Percentiles rank a stretch among this genome's conserved stretches.
phyloP scores from a whole-genome alignment of 768 basidiomycete species.

The Dioszegia crocea region DNA sequence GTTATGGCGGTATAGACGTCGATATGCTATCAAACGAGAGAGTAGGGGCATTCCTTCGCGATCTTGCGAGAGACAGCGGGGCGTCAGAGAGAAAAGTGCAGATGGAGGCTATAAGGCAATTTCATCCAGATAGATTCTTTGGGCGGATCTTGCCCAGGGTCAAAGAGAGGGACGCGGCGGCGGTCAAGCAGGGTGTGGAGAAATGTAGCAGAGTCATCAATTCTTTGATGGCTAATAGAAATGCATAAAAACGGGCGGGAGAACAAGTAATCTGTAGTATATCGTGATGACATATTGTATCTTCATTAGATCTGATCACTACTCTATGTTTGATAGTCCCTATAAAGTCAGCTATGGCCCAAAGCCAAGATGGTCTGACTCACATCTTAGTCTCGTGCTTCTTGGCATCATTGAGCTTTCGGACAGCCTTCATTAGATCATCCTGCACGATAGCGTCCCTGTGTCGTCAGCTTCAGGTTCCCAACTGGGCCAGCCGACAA shows the following conservation, averaged over 20 bases:
- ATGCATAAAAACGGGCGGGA: no score
- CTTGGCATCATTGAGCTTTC: conserved; percentile 94
- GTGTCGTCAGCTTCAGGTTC: conserved; percentile 2
- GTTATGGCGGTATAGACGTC: conserved; percentile 3
- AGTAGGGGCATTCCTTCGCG: conserved; percentile 33
- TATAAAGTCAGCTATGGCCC: conserved; percentile 2
- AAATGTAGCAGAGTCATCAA: conserved; percentile 43
- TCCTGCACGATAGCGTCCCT: conserved; percentile 91
- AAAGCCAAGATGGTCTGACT: conserved; percentile 8
- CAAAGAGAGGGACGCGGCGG: conserved; percentile 32
- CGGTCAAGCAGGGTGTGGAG: conserved; percentile 48
- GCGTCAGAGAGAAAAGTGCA: conserved; percentile 55
- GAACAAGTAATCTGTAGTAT: not conserved
- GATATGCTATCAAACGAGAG: conserved; percentile 20
- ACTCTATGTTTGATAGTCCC: conserved; percentile 27
- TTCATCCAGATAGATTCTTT: conserved; percentile 51
- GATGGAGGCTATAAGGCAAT: conserved; percentile 57
- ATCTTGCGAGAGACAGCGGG: conserved; percentile 15
- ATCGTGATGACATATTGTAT: no score
- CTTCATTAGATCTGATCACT: no score
- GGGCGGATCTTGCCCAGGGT: conserved; percentile 36
- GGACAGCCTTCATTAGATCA: conserved; percentile 89
- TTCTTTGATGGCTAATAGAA: conserved; percentile 27
- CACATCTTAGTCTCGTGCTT: conserved; percentile 71
- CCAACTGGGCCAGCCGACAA: not conserved